phyloP scores from a whole-genome alignment of 805 yeast species.

The Pichia membranifaciens region DNA sequence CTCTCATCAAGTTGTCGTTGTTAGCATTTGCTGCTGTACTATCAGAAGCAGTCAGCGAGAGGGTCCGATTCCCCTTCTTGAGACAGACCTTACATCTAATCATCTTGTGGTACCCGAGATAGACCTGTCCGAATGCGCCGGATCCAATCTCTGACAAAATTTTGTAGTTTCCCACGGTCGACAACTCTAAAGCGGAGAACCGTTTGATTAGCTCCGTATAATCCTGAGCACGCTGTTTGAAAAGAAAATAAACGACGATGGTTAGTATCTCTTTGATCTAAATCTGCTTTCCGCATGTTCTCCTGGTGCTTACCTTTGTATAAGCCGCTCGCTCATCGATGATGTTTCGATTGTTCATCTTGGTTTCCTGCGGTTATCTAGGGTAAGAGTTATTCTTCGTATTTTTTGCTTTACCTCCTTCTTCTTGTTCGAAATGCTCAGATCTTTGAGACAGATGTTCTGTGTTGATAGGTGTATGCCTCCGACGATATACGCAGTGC shows the following conservation, averaged over 20 bases:
- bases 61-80: conserved; percentile 53
- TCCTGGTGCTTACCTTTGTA: conserved; percentile 20
- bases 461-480: too few relatives aligned
- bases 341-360: conserved; percentile 22
- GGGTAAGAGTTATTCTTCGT: too few relatives aligned
- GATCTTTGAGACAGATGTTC: too few relatives aligned
- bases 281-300: background rate
- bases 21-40: background rate
- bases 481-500: too few relatives aligned
- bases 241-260: background rate
- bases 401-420: too few relatives aligned
- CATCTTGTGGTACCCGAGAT: conserved; percentile 71
- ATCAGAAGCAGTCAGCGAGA: background rate
- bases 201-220: conserved; percentile 34
- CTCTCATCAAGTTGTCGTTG: conserved; percentile 88
- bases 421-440: too few relatives aligned
- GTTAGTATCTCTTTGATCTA: too few relatives aligned
- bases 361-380: background rate
- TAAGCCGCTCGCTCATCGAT: conserved; percentile 29
- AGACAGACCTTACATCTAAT: conserved; percentile 76
- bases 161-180: conserved; percentile 75
- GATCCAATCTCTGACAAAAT: conserved; percentile 75
- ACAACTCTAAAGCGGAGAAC: conserved; percentile 36
- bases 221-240: conserved; percentile 28
- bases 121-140: conserved; percentile 91